Base-by-base conservation (phyloP, 2,329 filamentous ascomycete genomes). In the Hypoxylon sp. region DNA sequence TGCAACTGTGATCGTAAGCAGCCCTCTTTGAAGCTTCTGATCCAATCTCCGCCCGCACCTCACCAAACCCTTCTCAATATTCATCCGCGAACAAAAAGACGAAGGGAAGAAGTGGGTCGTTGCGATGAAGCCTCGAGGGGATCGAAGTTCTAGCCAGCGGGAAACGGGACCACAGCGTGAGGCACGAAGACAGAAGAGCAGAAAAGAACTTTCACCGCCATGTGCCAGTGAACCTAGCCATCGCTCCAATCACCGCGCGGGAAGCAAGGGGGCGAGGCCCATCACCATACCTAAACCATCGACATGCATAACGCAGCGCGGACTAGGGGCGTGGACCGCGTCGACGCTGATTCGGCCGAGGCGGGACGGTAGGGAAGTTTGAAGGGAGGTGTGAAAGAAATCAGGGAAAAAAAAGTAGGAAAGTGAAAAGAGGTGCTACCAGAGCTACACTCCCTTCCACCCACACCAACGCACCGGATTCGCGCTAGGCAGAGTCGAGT, bases 401-500 rank as follows among this genome's bases (percentile, higher is more conserved):
- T 57, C 50, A 67, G 52, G 49, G 65, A 65, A 67, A 55, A 52
- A 63, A 44, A 53, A 44, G 33, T 32, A 49, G 48, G 62, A 51
- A 57, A 49, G 14, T 30, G 44, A 49, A 50, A 55, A 53, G 32
- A 64, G 36, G 20, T 48, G 48, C 12, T 44, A 18, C n/a, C 24
- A n/a, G n/a, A n/a, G 8, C 36, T 59, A 58, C 62, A 48, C 50
- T 58, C 45, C 58, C 48, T 72, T 61, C 68, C 69, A 70, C 69
- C 53, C 40, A 72, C 68, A 72, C 72, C 71, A 72, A 72, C 71
- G 64, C 65, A 61, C 69, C 71, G 71, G 73, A 67, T 73, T 66
- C 65, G 68, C 71, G 61, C 71, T 72, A 73, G 68, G 67, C 55
- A 60, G 57, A 61, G 68, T 66, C 51, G 65, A 61, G 67, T n/a